These are phyloP conservation scores for Mrakia gelida DNA, from an alignment of 768 basidiomycete genomes.

Conservation along the genomic window DNA sequence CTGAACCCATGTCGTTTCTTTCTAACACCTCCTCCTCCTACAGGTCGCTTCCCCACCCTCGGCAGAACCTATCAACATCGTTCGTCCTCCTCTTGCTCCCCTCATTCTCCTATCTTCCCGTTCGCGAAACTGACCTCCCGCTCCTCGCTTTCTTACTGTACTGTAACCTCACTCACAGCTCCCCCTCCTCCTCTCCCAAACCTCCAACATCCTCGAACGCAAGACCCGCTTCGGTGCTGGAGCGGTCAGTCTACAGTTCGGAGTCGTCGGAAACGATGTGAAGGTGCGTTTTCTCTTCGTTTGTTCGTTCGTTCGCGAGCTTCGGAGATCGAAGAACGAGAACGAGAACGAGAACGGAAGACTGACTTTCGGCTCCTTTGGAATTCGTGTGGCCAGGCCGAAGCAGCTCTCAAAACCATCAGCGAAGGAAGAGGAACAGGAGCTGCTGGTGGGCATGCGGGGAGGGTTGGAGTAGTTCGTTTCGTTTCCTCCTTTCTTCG, in stretches of 20 bases:
- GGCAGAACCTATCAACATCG: conserved; percentile 6
- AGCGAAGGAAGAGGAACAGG: not conserved
- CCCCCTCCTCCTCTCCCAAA: conserved; percentile 9
- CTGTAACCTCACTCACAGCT: not conserved
- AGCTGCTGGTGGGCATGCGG: not conserved
- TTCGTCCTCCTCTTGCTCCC: not conserved
- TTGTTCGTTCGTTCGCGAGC: too few relatives aligned
- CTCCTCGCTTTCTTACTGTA: not conserved
- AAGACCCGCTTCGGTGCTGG: not conserved
- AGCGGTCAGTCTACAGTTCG: not conserved
- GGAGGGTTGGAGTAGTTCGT: not conserved
- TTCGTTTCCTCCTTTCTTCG: not conserved
- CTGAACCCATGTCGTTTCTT: too few relatives aligned
- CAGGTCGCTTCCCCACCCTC: not conserved
- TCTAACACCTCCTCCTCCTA: not conserved
- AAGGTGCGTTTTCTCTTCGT: not conserved
- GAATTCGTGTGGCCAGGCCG: too few relatives aligned
- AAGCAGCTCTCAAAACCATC: not conserved
- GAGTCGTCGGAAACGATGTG: not conserved
- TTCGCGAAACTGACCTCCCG: not conserved
- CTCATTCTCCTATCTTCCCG: not conserved
- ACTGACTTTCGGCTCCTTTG: too few relatives aligned
- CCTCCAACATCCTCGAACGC: not conserved
- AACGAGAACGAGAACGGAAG: too few relatives aligned
- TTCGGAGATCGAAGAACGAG: too few relatives aligned